Percentiles rank a stretch among this genome's conserved stretches.
phyloP scores from a whole-genome alignment of 2,329 filamentous ascomycete species.

The Hirsutella minnesotensis region DNA sequence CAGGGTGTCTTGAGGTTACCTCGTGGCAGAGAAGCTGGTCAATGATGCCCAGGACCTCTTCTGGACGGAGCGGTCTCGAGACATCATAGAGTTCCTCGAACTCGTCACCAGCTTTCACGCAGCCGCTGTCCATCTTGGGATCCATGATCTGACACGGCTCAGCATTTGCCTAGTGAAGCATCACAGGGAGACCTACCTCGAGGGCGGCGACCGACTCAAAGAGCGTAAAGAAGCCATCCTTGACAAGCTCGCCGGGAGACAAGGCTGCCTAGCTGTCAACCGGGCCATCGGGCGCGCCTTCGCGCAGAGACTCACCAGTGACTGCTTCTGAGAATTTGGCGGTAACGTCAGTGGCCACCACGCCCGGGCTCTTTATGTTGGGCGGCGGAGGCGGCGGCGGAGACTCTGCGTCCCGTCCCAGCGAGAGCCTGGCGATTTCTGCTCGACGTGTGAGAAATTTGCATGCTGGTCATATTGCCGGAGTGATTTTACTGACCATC shows the following conservation, averaged over 20 bases:
- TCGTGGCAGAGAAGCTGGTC: constrained; percentile 86
- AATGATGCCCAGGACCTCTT: constrained; percentile 84
- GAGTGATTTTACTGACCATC: constrained; percentile 17
- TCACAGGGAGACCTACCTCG: constrained; percentile 37
- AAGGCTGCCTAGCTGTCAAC: constrained; percentile 44
- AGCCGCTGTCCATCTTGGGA: constrained; percentile 96
- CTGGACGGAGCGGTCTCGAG: constrained; percentile 51
- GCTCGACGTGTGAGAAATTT: constrained; percentile 13
- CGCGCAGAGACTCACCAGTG: constrained; percentile 28
- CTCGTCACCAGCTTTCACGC: constrained; percentile 64
- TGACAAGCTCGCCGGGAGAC: constrained; percentile 70
- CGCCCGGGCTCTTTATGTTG: constrained; percentile 31
- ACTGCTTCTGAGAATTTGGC: constrained; percentile 40
- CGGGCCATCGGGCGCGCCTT: not conserved
- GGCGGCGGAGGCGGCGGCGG: constrained; percentile 21
- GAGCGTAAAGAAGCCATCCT: constrained; percentile 87
- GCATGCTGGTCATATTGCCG: not conserved
- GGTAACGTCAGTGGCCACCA: constrained; percentile 48
- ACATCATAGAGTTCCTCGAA: constrained; percentile 77
- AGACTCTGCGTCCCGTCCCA: constrained; percentile 19
- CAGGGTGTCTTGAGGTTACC: constrained; percentile 32
- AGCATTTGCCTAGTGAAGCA: not conserved
- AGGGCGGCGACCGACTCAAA: constrained; percentile 88
- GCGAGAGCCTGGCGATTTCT: constrained; percentile 30
- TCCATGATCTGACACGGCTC: constrained; percentile 72